phyloP scores from a whole-genome alignment of 106 monocot species.

The Dendrobium officinale region DNA sequence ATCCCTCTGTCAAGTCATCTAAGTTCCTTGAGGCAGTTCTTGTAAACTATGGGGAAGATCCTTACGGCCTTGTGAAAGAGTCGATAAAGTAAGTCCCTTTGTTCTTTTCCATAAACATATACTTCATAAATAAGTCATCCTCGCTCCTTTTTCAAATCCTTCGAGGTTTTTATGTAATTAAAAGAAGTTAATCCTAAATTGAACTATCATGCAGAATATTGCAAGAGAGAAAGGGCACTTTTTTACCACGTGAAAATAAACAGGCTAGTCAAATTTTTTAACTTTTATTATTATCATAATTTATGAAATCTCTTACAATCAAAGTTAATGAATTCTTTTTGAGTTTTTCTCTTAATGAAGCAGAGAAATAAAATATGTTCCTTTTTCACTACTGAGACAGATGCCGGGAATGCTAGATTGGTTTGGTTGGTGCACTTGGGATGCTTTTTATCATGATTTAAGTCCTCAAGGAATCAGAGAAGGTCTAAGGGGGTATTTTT shows the following conservation, averaged over 20 bases:
- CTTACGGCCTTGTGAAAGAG: conserved; percentile 40
- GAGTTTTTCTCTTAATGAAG: not conserved
- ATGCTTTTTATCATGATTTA: conserved; percentile 49
- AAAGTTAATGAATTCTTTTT: not conserved
- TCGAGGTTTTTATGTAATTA: not conserved
- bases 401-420: conserved; percentile 39
- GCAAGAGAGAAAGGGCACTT: conserved; percentile 25
- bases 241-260: conserved; percentile 25
- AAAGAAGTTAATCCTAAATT: not conserved
- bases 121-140: not conserved
- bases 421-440: conserved; percentile 74
- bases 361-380: not conserved
- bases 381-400: conserved; percentile 21
- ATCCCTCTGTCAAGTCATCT: conserved; percentile 23
- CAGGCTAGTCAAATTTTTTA: conserved; percentile 20
- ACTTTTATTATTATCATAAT: not conserved
- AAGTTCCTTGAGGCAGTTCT: conserved; percentile 29
- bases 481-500: conserved; percentile 30
- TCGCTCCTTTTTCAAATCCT: too few species aligned
- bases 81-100: conserved; percentile 28
- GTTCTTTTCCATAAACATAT: not conserved
- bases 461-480: conserved; percentile 34
- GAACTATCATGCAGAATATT: conserved; percentile 20
- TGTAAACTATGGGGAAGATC: conserved; percentile 35
- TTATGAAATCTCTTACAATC: not conserved